phyloP scores from a whole-genome alignment of 169 alveolate species.

The Cytauxzoon felis region DNA sequence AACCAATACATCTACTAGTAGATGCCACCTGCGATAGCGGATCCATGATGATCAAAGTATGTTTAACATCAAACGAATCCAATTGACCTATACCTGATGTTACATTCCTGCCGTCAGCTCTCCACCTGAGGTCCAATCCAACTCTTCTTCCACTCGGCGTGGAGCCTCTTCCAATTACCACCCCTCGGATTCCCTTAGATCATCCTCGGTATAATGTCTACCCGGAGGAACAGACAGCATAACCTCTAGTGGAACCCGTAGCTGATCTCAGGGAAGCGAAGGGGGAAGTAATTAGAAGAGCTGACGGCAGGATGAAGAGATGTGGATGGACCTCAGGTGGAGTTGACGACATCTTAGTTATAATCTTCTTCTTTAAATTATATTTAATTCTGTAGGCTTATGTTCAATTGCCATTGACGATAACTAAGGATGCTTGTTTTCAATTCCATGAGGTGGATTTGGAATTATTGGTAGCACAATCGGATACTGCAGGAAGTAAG shows the following conservation, averaged over 20 bases:
- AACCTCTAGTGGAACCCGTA: too few species aligned
- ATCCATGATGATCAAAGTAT: conserved; percentile 77
- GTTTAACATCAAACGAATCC: neutral
- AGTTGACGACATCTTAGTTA: neutral
- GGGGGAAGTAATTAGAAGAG: too few species aligned
- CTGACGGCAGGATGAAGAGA: too few species aligned
- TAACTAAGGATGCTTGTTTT: conserved; percentile 79
- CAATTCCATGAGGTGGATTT: conserved; percentile 83
- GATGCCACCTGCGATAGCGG: conserved; percentile 86
- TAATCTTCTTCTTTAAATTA: neutral
- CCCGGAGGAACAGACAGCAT: too few species aligned
- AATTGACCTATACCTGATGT: neutral
- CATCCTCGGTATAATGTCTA: too few species aligned
- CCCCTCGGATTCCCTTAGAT: too few species aligned
- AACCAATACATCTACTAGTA: conserved; percentile 86
- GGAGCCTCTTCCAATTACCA: too few species aligned
- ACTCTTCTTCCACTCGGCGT: too few species aligned
- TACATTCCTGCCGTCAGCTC: too few species aligned
- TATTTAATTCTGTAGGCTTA: conserved; percentile 58
- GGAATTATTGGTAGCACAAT: conserved; percentile 68
- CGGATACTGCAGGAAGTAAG: conserved; percentile 65
- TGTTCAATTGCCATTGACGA: conserved; percentile 74
- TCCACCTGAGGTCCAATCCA: too few species aligned
- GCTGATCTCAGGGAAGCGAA: too few species aligned
- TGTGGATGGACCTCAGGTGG: too few species aligned